Evolutionary conservation across 306 rosid species (phyloP), one percentile per base, ranked within the genome.

Genomic region (Rubus idaeus): DNA sequence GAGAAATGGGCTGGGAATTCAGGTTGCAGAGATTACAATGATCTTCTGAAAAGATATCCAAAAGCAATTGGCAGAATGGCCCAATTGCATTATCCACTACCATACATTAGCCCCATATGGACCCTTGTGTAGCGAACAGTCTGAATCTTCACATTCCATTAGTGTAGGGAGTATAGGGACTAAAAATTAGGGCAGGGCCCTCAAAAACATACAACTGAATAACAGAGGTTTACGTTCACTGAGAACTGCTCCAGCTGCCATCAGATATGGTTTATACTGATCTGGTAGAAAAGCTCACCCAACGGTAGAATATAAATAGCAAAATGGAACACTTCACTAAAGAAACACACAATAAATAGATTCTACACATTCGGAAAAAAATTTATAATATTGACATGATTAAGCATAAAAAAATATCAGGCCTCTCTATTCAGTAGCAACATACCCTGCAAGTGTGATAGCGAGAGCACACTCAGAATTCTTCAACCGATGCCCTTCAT

Each of bases 401-500:
- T 73, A 80, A 40, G 72, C 60, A 75, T 70, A 60, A 20, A 65
- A 58, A 71, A 51, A 52, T 5, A 64, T 37, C 68, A 42, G 40
- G 70, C 81, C 68, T 80, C 11, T 61, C 46, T 61, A 46, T 66
- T 67, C 20, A 69, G 40, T 42, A 62, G 75, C 42, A 85, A 65
- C 87, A 70, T 91, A 96, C 99, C 99, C 94, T 60, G 91, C 97
- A 75, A 96, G 93, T 61, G 99, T 96, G 83, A 84, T 89, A 76
- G 99, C 96, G 49, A 96, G 93, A 80, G 95, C 99, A 83, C 97
- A 93, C 71, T 96, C 99, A 3, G 90, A 96, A 87, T 96, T 96
- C 89, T 96, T 96, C 86, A 92, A 84, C 78, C 99, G 86, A 84
- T 96, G 99, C 69, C 99, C 99, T 96, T 96, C 99, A 74, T 96